Conservation (phyloP, 768 basidiomycete species). For the Termitomyces sp. region DNA sequence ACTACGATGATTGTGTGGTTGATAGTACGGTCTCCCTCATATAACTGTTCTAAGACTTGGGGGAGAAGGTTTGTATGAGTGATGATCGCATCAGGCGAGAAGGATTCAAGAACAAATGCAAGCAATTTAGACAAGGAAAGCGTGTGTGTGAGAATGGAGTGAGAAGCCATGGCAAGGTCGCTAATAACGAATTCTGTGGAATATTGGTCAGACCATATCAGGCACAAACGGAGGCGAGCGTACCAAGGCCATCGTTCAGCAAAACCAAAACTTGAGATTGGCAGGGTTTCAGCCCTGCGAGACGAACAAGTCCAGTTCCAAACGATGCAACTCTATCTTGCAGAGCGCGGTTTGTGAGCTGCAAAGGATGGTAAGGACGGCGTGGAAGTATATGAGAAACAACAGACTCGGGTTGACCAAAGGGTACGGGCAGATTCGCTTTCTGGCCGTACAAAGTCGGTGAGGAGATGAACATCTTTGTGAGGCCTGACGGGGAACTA, state of each 20-base stretch:
- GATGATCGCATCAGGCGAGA: constrained; percentile 71
- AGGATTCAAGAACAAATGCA: constrained; percentile 53
- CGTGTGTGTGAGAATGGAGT: constrained; percentile 65
- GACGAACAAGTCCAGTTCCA: constrained; percentile 62
- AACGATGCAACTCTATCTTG: constrained; percentile 67
- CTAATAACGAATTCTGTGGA: constrained; percentile 66
- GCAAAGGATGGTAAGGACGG: neutral
- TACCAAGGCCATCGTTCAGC: constrained; percentile 76
- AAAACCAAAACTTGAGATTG: constrained; percentile 70
- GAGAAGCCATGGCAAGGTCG: constrained; percentile 72
- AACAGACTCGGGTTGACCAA: constrained; percentile 69
- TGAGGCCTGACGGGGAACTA: constrained; percentile 72
- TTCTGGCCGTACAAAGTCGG: constrained; percentile 64
- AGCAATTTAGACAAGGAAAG: constrained; percentile 57
- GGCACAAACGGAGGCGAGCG: constrained; percentile 10
- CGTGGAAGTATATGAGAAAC: neutral
- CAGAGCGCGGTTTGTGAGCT: constrained; percentile 74
- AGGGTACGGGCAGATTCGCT: constrained; percentile 63
- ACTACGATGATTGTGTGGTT: constrained; percentile 65
- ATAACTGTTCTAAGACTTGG: constrained; percentile 65
- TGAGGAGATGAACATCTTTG: constrained; percentile 63
- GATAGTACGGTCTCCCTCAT: constrained; percentile 45
- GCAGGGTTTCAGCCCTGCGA: constrained; percentile 46
- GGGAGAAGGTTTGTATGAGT: constrained; percentile 62
- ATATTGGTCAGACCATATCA: neutral